Percentiles rank a stretch among this genome's conserved stretches.
Conservation (phyloP, 495 filamentous ascomycete genomes). For the Pyrenula massariospora region DNA sequence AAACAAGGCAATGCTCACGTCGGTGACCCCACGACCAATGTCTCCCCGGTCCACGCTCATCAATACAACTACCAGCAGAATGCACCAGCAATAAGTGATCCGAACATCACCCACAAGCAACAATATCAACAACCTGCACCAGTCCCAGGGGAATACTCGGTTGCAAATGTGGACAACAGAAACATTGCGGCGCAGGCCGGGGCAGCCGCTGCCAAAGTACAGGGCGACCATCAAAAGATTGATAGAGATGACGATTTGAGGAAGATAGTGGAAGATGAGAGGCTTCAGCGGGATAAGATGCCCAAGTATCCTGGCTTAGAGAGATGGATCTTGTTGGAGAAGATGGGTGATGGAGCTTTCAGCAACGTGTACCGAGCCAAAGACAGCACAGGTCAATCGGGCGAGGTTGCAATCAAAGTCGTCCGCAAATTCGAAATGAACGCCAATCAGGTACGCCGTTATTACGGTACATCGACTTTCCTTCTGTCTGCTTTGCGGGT, state of each 20-base stretch:
- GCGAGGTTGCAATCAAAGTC: constrained; percentile 94
- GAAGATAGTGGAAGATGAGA: constrained; percentile 83
- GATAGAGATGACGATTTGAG: constrained; percentile 50
- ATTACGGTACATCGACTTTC: constrained; percentile 5
- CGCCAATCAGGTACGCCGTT: constrained; percentile 69
- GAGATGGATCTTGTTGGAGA: constrained; percentile 79
- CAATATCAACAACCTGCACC: constrained; percentile 20
- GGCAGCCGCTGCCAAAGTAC: constrained; percentile 41
- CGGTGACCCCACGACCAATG: constrained; percentile 54
- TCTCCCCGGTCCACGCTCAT: constrained; percentile 56
- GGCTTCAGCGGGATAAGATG: constrained; percentile 69
- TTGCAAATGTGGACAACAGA: constrained; percentile 41
- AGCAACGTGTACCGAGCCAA: constrained; percentile 92
- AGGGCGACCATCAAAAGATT: constrained; percentile 29
- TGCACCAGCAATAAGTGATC: constrained; percentile 32
- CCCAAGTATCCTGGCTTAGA: constrained; percentile 88
- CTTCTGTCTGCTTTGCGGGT: constrained; percentile 6
- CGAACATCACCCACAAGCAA: constrained; percentile 31
- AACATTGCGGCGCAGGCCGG: constrained; percentile 56
- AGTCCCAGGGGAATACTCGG: constrained; percentile 35
- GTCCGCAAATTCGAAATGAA: constrained; percentile 99
- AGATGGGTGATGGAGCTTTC: constrained; percentile 99
- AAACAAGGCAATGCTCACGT: constrained; percentile 52
- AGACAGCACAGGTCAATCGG: constrained; percentile 55
- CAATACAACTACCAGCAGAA: constrained; percentile 37